phyloP scores from a whole-genome alignment of 345 rosid species.

The Cochlearia excelsa region DNA sequence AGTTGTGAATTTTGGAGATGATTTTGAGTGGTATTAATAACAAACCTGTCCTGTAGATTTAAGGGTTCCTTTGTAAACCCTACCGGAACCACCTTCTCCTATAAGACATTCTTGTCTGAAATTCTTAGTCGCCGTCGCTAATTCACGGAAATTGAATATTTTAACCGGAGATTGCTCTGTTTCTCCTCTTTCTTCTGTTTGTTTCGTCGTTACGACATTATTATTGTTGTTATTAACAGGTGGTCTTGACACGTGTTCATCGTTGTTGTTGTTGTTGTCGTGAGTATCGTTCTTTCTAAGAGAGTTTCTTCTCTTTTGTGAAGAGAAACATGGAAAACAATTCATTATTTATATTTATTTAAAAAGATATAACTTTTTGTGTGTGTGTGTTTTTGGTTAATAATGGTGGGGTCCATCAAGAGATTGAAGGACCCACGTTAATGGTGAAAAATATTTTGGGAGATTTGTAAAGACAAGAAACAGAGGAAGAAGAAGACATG shows the following conservation, averaged over 20 bases:
- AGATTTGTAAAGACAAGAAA: slow-evolving; percentile 20
- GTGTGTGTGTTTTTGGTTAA: background rate
- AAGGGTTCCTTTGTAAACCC: slow-evolving; percentile 71
- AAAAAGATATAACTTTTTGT: background rate
- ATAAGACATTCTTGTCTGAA: slow-evolving; percentile 66
- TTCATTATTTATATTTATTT: slow-evolving; percentile 39
- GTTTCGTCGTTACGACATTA: slow-evolving; percentile 35
- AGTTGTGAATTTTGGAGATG: background rate
- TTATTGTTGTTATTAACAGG: slow-evolving; percentile 23
- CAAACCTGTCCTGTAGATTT: slow-evolving; percentile 58
- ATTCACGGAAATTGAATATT: slow-evolving; percentile 58
- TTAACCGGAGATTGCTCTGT: slow-evolving; percentile 11
- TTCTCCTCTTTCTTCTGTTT: slow-evolving; percentile 6
- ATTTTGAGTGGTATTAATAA: background rate
- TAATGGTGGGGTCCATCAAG: slow-evolving; percentile 48
- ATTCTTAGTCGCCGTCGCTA: slow-evolving; percentile 73
- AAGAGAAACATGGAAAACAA: slow-evolving; percentile 74
- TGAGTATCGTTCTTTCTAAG: slow-evolving; percentile 22
- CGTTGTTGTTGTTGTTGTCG: background rate
- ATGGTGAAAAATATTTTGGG: slow-evolving; percentile 14
- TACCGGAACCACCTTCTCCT: slow-evolving; percentile 81
- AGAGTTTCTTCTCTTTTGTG: slow-evolving; percentile 40
- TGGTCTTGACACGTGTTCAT: slow-evolving; percentile 17
- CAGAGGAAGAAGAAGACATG: slow-evolving; percentile 16
- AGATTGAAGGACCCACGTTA: slow-evolving; percentile 51